Base-by-base conservation (phyloP, 192 early-diverging fungal genomes). In the Coemansia sp. region DNA sequence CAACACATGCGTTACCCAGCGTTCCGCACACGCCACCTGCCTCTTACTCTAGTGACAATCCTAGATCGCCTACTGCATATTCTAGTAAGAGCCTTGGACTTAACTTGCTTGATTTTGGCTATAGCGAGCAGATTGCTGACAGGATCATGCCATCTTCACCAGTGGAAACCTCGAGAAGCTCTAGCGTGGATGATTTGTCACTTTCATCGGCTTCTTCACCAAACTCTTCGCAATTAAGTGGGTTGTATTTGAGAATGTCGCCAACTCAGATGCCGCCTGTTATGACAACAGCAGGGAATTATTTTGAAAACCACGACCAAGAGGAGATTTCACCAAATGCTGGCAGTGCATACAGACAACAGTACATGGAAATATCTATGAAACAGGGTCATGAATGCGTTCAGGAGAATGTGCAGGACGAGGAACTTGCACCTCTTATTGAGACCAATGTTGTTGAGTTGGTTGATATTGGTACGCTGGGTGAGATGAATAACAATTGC, bases 61-160 rank as follows among this genome's bases (percentile, higher is more conserved):
- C 31, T 21, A 67, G 56, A 31, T 74, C 77, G 10, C 71, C 72
- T 11, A 61, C 61, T 17, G 59, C 68, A 6, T 79, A 64, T 29
- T 79, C 77, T 11, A 79, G 77, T 62, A 66, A 65, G 24, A 79
- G 77, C 58, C 62, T 79, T 3, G 77, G 77, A 7, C 65, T 79
- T 5, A 51, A 57, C 30, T 61, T 66, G 53, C 68, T 79, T 0
- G 71, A 79, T 31, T 79, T 79, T 65, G 71, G 66, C 21, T 79
- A 79, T 54, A 63, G 61, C 54, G 61, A 74, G 51, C 36, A 60
- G 2, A 31, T 68, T 23, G 71, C 69, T 5, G 50, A 55, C 11
- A 53, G 23, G 24, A 42, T 70, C 10, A 29, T 79, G 60, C 77
- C 77, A 8, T 54, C 71, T n/a, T 62, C 67, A 21, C 63, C 66